Conservation (phyloP, 345 rosid genomes). For the Lagerstroemia speciosa region DNA sequence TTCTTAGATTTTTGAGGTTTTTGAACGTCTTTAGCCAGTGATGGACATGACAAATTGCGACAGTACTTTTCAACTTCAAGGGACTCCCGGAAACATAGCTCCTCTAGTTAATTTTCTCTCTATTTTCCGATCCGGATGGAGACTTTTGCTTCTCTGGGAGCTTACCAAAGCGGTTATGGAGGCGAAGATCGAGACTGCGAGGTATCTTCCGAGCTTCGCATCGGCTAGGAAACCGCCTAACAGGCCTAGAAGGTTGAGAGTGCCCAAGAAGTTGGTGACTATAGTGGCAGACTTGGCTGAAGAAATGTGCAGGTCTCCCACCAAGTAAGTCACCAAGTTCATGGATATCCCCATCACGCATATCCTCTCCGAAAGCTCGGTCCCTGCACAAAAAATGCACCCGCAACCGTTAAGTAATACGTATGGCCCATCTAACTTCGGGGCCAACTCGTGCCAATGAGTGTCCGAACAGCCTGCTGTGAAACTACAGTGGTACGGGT, state of each 20-base stretch:
- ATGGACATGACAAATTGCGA: no score
- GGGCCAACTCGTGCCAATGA: not conserved
- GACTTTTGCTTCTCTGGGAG: conserved; percentile 30
- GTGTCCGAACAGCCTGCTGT: no score
- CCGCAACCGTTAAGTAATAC: not conserved
- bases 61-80: not conserved
- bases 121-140: not conserved
- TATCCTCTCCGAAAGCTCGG: conserved; percentile 81
- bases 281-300: conserved; percentile 75
- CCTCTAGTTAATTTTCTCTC: not conserved
- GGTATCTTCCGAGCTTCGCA: conserved; percentile 77
- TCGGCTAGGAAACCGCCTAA: conserved; percentile 92
- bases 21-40: no score
- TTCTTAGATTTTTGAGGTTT: no score
- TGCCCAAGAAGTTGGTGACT: conserved; percentile 87
- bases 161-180: conserved; percentile 61
- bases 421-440: not conserved
- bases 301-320: conserved; percentile 63
- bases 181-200: conserved; percentile 62
- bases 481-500: not conserved
- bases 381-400: conserved; percentile 32
- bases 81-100: not conserved
- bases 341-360: conserved; percentile 88
- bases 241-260: conserved; percentile 77
- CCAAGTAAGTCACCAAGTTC: conserved; percentile 84